Evolutionary conservation across 805 yeast genomes (phyloP), one percentile per base, ranked within the genome.

Genomic region (Kodamaea hsintzibuensis): DNA sequence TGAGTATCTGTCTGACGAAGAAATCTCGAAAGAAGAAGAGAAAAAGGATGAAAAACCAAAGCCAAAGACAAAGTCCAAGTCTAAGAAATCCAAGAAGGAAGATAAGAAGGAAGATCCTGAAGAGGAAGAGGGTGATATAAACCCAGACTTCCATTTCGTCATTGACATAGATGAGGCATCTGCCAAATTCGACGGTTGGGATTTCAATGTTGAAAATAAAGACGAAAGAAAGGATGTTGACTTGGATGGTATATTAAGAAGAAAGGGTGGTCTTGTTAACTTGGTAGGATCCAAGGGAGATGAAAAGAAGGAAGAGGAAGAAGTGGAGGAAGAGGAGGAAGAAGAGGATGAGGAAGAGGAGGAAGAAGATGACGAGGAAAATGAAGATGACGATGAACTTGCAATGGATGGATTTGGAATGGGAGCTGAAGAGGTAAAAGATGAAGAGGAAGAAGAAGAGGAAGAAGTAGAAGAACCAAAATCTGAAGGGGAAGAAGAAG

Each of bases 191-290:
- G 83, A 82, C 53, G 97, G 96, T 3, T 91, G 98, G 97, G 91
- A 91, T 61, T 90, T 91, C 65, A 82, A 79, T 42, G 83, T 82
- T 52, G 83, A 80, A 39, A 62, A 57, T 16, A 55, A 59, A n/a
- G 63, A 63, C 5, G 64, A 54, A n/a, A 66, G 65, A 37, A 59
- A 56, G 3, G 57, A 85, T 56, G 96, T 91, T 7, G 97, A 93
- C 74, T 78, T 93, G 57, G 97, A 93, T 63, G 84, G 85, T 12
- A 93, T 93, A 51, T 88, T 93, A 61, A 84, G 86, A 72, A 81
- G 92, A 69, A 92, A 89, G 62, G 96, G 97, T 68, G 79, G 96
- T 42, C 74, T 86, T 52, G 74, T 81, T 4, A 81, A 82, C 50
- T 64, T 83, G 52, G 84, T 80, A 46, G 70, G 77, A 13, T 76